phyloP scores from a whole-genome alignment of 306 rosid genomes.

The Castanea crenata region DNA sequence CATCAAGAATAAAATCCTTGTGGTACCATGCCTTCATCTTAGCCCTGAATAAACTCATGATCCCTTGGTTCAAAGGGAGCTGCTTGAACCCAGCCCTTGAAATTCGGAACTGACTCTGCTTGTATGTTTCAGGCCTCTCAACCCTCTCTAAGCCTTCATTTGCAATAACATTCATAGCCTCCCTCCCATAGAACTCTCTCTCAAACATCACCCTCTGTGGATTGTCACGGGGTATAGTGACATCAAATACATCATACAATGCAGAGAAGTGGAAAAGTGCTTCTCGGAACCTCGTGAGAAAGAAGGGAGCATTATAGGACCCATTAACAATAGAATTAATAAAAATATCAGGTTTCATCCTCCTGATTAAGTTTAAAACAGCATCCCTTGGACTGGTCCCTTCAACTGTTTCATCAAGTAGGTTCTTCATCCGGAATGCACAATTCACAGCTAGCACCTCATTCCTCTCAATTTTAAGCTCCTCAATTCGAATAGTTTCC shows the following conservation, averaged over 20 bases:
- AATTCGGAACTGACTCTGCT: background rate
- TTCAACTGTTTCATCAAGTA: conserved; percentile 4
- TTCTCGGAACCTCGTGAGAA: background rate
- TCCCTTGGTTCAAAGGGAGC: background rate
- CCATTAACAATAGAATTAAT: background rate
- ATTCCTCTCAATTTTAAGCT: background rate
- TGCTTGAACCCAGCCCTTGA: background rate
- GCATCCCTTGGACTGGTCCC: background rate
- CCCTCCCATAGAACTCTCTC: background rate
- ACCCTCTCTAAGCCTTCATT: background rate
- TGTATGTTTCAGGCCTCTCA: conserved; percentile 1
- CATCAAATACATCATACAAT: background rate
- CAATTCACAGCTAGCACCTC: conserved; percentile 4
- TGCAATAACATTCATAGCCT: background rate
- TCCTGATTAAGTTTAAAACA: background rate
- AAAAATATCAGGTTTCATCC: conserved; percentile 4
- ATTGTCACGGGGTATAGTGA: background rate
- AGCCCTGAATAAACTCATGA: background rate
- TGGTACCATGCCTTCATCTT: conserved; percentile 8
- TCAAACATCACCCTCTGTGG: background rate
- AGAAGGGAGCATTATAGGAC: background rate
- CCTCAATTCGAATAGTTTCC: conserved; percentile 9
- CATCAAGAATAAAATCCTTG: conserved; percentile 5
- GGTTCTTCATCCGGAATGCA: background rate
- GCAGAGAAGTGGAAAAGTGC: conserved; percentile 3